Evolutionary conservation across 768 basidiomycete species (phyloP).

Genomic region (Amanita jacksonii): DNA sequence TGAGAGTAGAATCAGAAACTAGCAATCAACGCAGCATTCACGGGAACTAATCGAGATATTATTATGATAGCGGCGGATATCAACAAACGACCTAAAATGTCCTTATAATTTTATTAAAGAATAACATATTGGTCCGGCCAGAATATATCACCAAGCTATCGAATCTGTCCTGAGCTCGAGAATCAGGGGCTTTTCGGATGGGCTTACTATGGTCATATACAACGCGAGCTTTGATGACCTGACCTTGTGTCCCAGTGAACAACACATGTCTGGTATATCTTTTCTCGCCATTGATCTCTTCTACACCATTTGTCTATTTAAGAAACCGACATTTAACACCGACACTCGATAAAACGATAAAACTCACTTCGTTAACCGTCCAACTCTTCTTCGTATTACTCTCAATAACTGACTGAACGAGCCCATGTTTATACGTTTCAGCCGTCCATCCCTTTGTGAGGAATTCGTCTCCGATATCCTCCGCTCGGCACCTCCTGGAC

Average conservation of each 20-base stretch:
- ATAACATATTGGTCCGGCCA: too few species aligned
- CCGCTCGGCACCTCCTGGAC: constrained; percentile 38
- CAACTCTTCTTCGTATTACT: constrained; percentile 66
- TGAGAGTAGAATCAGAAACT: too few species aligned
- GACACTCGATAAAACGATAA: neutral
- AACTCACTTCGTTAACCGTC: constrained; percentile 56
- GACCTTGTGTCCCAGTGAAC: constrained; percentile 51
- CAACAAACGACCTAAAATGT: too few species aligned
- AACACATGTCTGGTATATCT: constrained; percentile 51
- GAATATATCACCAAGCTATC: too few species aligned
- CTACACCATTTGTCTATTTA: constrained; percentile 51
- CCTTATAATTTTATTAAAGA: too few species aligned
- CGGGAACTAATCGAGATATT: too few species aligned
- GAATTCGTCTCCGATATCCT: constrained; percentile 36
- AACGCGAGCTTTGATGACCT: constrained; percentile 46
- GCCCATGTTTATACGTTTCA: constrained; percentile 31
- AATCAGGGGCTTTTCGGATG: neutral
- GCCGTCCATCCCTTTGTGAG: constrained; percentile 32
- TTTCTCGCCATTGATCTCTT: constrained; percentile 47
- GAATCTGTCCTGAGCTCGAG: too few species aligned
- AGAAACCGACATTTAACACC: constrained; percentile 2
- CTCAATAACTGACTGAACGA: constrained; percentile 37
- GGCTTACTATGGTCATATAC: constrained; percentile 63
- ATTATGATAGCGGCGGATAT: too few species aligned
- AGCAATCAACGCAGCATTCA: too few species aligned